phyloP scores from a whole-genome alignment of 208 protist genomes.

The Leishmania arabica region DNA sequence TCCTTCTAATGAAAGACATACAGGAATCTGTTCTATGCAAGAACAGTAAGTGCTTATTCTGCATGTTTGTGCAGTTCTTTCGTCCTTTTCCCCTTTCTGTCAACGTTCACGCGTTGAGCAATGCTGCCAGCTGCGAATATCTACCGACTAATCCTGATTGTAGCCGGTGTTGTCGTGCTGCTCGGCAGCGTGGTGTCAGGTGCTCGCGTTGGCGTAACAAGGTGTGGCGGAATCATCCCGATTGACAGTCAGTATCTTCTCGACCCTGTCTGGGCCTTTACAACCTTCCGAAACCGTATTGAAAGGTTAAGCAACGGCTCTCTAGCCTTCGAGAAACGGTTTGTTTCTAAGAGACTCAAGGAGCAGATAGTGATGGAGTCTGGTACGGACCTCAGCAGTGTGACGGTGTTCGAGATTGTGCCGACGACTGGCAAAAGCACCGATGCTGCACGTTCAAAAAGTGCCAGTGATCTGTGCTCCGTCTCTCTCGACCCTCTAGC shows the following conservation, averaged over 20 bases:
- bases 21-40: neutral
- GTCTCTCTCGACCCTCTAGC: constrained; percentile 37
- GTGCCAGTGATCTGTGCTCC: constrained; percentile 13
- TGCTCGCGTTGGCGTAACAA: constrained; percentile 30
- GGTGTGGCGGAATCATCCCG: constrained; percentile 55
- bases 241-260: constrained; percentile 62
- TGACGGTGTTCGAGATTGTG: constrained; percentile 49
- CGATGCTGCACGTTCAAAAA: neutral
- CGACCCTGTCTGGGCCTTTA: constrained; percentile 48
- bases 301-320: constrained; percentile 16
- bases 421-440: neutral
- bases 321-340: constrained; percentile 29
- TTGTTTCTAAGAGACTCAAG: neutral
- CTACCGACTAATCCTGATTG: neutral
- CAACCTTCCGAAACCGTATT: constrained; percentile 13
- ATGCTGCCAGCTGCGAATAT: neutral
- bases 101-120: neutral
- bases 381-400: constrained; percentile 32
- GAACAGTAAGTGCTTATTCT: neutral
- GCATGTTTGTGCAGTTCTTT: neutral
- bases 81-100: constrained; percentile 3
- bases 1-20: neutral
- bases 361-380: constrained; percentile 37
- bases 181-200: neutral
- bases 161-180: neutral